phyloP scores from a whole-genome alignment of 192 early-diverging fungal species.

The Coemansia sp. region DNA sequence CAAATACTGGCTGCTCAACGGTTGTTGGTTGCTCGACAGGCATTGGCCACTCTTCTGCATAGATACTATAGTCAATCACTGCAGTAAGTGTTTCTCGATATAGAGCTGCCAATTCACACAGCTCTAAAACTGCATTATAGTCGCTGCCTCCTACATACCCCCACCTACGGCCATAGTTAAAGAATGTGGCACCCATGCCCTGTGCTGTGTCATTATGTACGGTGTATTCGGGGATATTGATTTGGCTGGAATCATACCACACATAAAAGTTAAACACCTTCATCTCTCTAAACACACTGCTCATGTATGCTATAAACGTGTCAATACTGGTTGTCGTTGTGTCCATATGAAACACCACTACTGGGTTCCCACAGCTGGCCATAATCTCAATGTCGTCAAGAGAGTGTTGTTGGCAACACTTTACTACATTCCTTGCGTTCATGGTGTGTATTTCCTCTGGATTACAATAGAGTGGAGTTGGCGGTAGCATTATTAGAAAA shows the following conservation, averaged over 20 bases:
- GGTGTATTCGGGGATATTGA: neutral
- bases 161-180: neutral
- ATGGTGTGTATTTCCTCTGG: neutral
- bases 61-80: neutral
- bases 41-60: neutral
- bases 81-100: neutral
- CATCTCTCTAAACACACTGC: neutral
- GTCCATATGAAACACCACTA: neutral
- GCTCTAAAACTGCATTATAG: neutral
- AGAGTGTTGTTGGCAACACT: neutral
- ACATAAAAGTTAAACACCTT: slow-evolving; percentile 2
- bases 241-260: slow-evolving; percentile 3
- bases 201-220: neutral
- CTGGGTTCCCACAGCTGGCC: neutral
- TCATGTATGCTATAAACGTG: neutral
- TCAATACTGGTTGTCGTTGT: neutral
- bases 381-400: neutral
- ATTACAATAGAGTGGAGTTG: neutral
- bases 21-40: neutral
- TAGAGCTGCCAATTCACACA: neutral
- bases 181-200: neutral
- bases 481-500: neutral
- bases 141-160: neutral
- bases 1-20: neutral
- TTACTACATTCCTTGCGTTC: neutral